phyloP scores from a whole-genome alignment of 306 rosid genomes.

The Dalbergia oliveri region DNA sequence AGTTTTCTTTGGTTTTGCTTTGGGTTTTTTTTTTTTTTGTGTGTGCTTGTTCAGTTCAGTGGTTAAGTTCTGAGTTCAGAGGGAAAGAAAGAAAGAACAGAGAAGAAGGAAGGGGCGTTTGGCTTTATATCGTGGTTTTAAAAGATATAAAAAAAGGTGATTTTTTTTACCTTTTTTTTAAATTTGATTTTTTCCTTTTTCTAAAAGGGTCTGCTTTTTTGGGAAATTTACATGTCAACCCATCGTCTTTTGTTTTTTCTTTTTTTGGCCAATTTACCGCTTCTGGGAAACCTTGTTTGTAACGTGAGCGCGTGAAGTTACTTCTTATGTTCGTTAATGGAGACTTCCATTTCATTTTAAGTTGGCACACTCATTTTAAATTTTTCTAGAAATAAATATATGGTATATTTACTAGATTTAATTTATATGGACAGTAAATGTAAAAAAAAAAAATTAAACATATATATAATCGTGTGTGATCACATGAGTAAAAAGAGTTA shows the following conservation, averaged over 20 bases:
- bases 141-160: conserved; percentile 12
- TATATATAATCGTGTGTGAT: too few relatives aligned
- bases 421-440: too few relatives aligned
- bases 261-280: not conserved
- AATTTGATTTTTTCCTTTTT: conserved; percentile 15
- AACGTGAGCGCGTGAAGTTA: not conserved
- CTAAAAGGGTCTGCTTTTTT: conserved; percentile 41
- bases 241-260: not conserved
- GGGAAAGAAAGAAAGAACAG: conserved; percentile 1
- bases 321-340: not conserved
- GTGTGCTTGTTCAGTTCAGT: not conserved
- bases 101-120: not conserved
- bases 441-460: too few relatives aligned
- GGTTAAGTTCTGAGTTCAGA: not conserved
- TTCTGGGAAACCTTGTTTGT: not conserved
- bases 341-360: too few relatives aligned
- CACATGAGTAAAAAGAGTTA: too few relatives aligned
- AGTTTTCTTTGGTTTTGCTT: not conserved
- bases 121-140: conserved; percentile 51
- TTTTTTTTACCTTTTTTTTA: not conserved
- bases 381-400: too few relatives aligned
- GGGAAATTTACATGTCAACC: not conserved
- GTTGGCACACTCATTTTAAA: not conserved
- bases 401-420: not conserved
- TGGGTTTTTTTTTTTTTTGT: not conserved